These are phyloP conservation scores for Cystobasidium onofrii DNA, from an alignment of 768 basidiomycete genomes.

Conservation along the genomic window DNA sequence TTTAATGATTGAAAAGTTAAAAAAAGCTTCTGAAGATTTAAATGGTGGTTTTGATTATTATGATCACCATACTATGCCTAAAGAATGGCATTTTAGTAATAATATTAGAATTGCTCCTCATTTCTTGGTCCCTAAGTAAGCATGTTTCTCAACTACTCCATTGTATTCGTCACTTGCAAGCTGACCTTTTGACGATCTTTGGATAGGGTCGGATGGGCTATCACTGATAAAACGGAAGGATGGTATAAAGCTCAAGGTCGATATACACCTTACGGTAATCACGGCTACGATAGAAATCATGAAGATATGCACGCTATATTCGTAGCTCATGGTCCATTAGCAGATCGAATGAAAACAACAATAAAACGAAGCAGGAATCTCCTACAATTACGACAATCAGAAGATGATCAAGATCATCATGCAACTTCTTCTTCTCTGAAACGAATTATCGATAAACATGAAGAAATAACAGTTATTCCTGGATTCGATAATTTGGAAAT, in stretches of 20 bases:
- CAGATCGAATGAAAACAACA: slow-evolving; percentile 56
- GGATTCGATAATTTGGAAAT: slow-evolving; percentile 20
- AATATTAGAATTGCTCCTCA: slow-evolving; percentile 45
- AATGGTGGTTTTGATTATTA: slow-evolving; percentile 70
- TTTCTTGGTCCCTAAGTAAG: slow-evolving; percentile 23
- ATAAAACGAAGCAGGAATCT: slow-evolving; percentile 31
- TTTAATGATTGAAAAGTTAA: slow-evolving; percentile 54
- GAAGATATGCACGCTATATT: slow-evolving; percentile 78
- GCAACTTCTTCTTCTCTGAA: neutral
- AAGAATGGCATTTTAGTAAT: slow-evolving; percentile 63
- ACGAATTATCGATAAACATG: neutral
- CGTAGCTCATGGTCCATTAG: slow-evolving; percentile 84
- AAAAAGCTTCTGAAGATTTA: slow-evolving; percentile 50
- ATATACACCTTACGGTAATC: slow-evolving; percentile 56
- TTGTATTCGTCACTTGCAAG: slow-evolving; percentile 54
- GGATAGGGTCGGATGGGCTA: slow-evolving; percentile 56
- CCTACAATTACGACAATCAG: neutral
- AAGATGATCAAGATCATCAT: no score
- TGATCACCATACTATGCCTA: slow-evolving; percentile 71
- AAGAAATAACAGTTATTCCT: neutral
- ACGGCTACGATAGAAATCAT: slow-evolving; percentile 62
- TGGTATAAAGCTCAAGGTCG: slow-evolving; percentile 52
- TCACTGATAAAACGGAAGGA: slow-evolving; percentile 58
- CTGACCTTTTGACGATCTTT: slow-evolving; percentile 64
- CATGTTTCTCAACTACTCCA: neutral